These are phyloP conservation scores for Penicillium dipodomyicola DNA, from an alignment of 495 filamentous ascomycete genomes.

Conservation along the genomic window DNA sequence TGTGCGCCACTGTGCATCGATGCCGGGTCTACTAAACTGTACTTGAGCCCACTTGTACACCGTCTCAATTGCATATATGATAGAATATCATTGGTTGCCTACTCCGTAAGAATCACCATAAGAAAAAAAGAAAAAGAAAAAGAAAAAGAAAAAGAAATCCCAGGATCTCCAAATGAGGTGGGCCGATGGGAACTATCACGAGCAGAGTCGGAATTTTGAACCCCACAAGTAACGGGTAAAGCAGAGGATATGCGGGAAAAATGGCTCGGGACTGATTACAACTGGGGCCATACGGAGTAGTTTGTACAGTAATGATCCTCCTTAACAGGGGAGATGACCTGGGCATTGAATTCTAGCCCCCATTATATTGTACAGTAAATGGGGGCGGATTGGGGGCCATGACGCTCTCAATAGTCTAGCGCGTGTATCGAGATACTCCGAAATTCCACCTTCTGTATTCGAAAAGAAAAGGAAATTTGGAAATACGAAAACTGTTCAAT, in stretches of 20 bases:
- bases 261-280: conserved; percentile 2
- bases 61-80: not conserved
- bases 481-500: conserved; percentile 2
- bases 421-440: not conserved
- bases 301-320: conserved; percentile 8
- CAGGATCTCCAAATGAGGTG: conserved; percentile 10
- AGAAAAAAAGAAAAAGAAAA: not conserved
- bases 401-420: conserved; percentile 1
- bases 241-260: conserved; percentile 4
- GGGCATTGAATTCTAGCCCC: conserved; percentile 11
- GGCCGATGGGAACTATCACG: conserved; percentile 17
- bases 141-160: not conserved
- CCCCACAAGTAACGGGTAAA: conserved; percentile 11
- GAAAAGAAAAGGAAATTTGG: not conserved
- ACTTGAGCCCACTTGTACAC: not conserved
- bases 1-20: not conserved
- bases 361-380: conserved; percentile 9
- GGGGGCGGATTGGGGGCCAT: conserved; percentile 14
- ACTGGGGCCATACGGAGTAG: conserved; percentile 3
- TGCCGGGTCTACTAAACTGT: not conserved
- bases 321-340: conserved; percentile 1
- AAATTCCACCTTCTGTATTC: not conserved
- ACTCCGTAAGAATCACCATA: not conserved
- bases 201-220: conserved; percentile 12
- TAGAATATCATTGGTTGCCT: not conserved